Evolutionary conservation across 169 alveolate species (phyloP), one percentile per base, ranked within the genome.

Genomic region (Plasmodium berghei): DNA sequence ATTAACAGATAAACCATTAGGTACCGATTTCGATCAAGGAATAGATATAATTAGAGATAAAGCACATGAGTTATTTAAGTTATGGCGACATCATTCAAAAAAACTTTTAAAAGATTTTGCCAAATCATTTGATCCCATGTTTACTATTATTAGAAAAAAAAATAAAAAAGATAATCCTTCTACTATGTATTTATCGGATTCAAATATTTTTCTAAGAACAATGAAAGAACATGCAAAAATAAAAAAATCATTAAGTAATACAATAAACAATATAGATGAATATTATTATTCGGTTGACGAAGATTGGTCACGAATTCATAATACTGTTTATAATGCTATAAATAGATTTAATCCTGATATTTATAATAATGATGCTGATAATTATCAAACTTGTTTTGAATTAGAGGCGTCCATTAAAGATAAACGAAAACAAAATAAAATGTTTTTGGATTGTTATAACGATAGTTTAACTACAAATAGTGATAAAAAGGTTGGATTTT

Each of bases 1-100:
- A 5, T 93, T 95, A 28, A 96, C 98, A 20, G 98, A 96, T 72
- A 89, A 80, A 26, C 93, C 95, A 9, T 62, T 91, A 77, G 96
- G 95, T 9, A 48, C 92, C 10, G 94, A 93, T 62, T 87, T 94
- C 28, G 94, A 94, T 22, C 93, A 77, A n/a, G 90, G 93, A 34
- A 72, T 94, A 9, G 95, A 94, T 34, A 87, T 77, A 70, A 80
- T 94, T 63, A 69, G 94, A 16, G 88, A 85, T 46, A 89, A 73
- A 40, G 88, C 92, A 49, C 87, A 73, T 20, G 92, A 63, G 26
- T 83, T 93, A 56, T 55, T 94, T 72, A 87, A 92, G 58, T 70
- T 85, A 62, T 94, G 96, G 90, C 55, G 90, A 67, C 73, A 69
- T 24, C 90, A 83, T 69, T 83, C 90, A n/a, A 69, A 83, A 83